Conservation (phyloP, 2,329 filamentous ascomycete genomes). For the Botrytis porri region DNA sequence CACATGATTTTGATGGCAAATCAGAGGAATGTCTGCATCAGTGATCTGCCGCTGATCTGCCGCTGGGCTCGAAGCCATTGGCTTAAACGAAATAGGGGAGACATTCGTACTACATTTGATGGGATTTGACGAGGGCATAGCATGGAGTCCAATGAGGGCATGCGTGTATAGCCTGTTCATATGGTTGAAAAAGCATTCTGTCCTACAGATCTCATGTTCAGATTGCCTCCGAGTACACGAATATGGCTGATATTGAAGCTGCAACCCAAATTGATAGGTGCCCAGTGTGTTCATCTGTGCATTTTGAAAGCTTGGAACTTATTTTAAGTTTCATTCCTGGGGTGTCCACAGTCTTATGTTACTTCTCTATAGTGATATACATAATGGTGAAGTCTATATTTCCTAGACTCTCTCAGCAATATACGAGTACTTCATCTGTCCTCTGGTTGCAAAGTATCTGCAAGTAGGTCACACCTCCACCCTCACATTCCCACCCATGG, state of each 20-base stretch:
- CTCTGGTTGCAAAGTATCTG: not conserved
- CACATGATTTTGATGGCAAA: not conserved
- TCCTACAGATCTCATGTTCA: not conserved
- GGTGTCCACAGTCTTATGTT: not conserved
- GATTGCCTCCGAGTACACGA: not conserved
- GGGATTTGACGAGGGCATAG: not conserved
- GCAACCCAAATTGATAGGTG: not conserved
- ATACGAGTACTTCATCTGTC: not conserved
- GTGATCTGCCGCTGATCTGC: not conserved
- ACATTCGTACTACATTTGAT: not conserved
- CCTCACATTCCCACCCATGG: not conserved
- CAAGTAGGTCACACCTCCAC: conserved; percentile 23
- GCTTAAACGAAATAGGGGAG: not conserved
- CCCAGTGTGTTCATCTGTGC: not conserved
- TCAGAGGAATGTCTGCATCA: not conserved
- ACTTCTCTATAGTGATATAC: conserved; percentile 13
- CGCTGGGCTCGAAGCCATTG: not conserved
- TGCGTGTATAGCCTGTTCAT: not conserved
- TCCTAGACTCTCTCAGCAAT: not conserved
- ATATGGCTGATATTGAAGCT: not conserved
- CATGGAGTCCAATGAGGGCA: not conserved
- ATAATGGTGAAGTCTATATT: not conserved
- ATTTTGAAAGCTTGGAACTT: not conserved
- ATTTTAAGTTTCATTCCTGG: not conserved
- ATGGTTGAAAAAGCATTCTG: not conserved